Evolutionary conservation across 495 filamentous ascomycete species (phyloP).

Genomic region (Acidiella bohemica): DNA sequence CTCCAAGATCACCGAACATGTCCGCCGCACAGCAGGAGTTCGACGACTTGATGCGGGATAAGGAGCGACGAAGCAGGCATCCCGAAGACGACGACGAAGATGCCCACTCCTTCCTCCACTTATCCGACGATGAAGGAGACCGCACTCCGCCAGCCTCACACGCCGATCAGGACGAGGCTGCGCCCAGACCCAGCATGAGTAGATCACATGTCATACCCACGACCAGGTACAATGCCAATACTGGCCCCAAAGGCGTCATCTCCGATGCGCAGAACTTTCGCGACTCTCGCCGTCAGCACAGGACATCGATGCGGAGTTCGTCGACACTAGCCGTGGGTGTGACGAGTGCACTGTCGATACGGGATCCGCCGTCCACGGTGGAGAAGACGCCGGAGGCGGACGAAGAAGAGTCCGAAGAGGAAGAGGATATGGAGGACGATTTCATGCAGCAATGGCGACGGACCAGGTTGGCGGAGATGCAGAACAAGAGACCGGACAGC

Average conservation of each 20-base stretch:
- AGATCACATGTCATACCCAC: slow-evolving; percentile 38
- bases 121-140: slow-evolving; percentile 32
- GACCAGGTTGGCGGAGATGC: slow-evolving; percentile 62
- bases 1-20: slow-evolving; percentile 6
- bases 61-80: slow-evolving; percentile 36
- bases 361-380: slow-evolving; percentile 18
- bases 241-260: slow-evolving; percentile 97
- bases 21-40: slow-evolving; percentile 74
- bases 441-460: slow-evolving; percentile 78
- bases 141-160: slow-evolving; percentile 35
- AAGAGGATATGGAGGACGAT: slow-evolving; percentile 59
- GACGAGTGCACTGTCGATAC: slow-evolving; percentile 16
- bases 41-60: slow-evolving; percentile 52
- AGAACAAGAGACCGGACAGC: slow-evolving; percentile 29
- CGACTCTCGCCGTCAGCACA: slow-evolving; percentile 51
- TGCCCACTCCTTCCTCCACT: slow-evolving; percentile 17
- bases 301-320: slow-evolving; percentile 18
- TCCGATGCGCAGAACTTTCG: slow-evolving; percentile 89
- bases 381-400: slow-evolving; percentile 10
- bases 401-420: slow-evolving; percentile 33
- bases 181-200: slow-evolving; percentile 44
- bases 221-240: slow-evolving; percentile 49
- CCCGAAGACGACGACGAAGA: slow-evolving; percentile 15
- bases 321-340: slow-evolving; percentile 5
- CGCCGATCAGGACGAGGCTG: slow-evolving; percentile 35